phyloP scores from a whole-genome alignment of 441 rosid genomes.

The Pelargonium australe region DNA sequence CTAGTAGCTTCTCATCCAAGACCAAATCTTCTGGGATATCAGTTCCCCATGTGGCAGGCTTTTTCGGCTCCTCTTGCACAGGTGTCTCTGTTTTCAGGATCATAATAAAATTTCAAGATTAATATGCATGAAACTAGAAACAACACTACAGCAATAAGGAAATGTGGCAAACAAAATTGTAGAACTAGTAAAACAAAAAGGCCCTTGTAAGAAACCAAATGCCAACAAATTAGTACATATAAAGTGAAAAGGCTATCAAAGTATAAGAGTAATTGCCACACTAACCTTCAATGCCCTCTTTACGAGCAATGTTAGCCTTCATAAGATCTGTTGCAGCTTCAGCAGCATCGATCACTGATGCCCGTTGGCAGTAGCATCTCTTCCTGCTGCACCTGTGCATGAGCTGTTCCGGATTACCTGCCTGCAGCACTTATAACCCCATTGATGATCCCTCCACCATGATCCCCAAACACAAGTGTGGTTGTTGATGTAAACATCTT shows the following conservation, averaged over 20 bases:
- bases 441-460: conserved; percentile 62
- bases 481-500: conserved; percentile 39
- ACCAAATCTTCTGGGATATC: conserved; percentile 64
- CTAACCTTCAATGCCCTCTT: conserved; percentile 43
- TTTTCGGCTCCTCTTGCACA: conserved; percentile 48
- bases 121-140: background rate
- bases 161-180: background rate
- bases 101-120: background rate
- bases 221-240: background rate
- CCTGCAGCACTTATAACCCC: conserved; percentile 64
- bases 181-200: background rate
- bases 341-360: conserved; percentile 58
- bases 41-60: conserved; percentile 71
- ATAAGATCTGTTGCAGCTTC: conserved; percentile 53
- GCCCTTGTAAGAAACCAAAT: too few species aligned
- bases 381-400: conserved; percentile 60
- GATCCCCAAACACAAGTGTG: conserved; percentile 64
- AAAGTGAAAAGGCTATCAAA: background rate
- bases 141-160: background rate
- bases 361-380: too few species aligned
- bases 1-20: conserved; percentile 58
- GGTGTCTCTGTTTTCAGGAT: conserved; percentile 33
- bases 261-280: background rate
- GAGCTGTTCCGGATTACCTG: conserved; percentile 56
- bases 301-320: conserved; percentile 56